phyloP scores from a whole-genome alignment of 2,329 filamentous ascomycete genomes.

The Fusarium gaditjirri region DNA sequence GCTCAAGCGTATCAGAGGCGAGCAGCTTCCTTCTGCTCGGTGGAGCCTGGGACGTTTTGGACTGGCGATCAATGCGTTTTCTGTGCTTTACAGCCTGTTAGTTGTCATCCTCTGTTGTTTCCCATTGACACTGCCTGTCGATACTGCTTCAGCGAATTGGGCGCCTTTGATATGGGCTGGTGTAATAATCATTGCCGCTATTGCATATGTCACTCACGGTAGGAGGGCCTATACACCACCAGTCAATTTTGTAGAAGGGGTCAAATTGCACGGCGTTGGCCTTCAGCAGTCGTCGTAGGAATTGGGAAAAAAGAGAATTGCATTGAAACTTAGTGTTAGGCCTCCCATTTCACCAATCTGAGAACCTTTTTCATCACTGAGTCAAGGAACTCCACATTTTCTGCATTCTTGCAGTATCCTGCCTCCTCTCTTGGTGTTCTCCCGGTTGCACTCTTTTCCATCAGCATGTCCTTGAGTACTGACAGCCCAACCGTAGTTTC shows the following conservation, averaged over 20 bases:
- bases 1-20: constrained; percentile 23
- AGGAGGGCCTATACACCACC: constrained; percentile 12
- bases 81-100: constrained; percentile 24
- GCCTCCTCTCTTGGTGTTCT: background rate
- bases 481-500: too few relatives aligned
- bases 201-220: constrained; percentile 14
- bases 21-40: constrained; percentile 11
- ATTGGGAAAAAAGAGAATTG: background rate
- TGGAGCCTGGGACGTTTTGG: constrained; percentile 20
- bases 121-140: constrained; percentile 6
- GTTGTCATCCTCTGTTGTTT: constrained; percentile 30
- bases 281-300: constrained; percentile 11
- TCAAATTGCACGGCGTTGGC: constrained; percentile 13
- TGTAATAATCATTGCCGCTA: constrained; percentile 6
- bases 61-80: constrained; percentile 20
- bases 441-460: background rate
- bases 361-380: background rate
- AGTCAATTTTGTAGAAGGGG: constrained; percentile 23
- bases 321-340: background rate
- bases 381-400: background rate
- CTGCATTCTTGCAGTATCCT: background rate
- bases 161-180: constrained; percentile 28
- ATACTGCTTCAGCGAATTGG: constrained; percentile 23
- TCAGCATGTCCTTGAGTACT: background rate
- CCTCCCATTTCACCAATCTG: background rate